Percentiles rank a stretch among this genome's conserved stretches.
These are phyloP conservation scores for Paulownia fortunei DNA, from an alignment of 257 asterid species.

Conservation along the genomic window DNA sequence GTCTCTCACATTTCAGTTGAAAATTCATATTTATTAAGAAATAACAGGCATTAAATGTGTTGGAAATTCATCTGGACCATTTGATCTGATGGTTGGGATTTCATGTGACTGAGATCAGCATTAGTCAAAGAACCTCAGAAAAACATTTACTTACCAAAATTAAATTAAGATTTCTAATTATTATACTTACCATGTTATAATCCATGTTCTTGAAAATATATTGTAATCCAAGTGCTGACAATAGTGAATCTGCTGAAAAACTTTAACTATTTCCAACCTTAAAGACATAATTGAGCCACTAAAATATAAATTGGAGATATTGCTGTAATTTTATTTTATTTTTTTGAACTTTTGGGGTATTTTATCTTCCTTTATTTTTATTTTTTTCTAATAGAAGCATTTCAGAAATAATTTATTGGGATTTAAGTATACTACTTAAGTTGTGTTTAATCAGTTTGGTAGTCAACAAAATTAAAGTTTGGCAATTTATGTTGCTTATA, in stretches of 20 bases:
- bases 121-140: neutral
- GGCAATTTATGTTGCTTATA: conserved; percentile 15
- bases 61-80: conserved; percentile 32
- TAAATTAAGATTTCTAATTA: neutral
- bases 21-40: conserved; percentile 37
- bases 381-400: neutral
- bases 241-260: neutral
- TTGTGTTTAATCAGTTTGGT: neutral
- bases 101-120: neutral
- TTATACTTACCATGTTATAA: neutral
- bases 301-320: neutral
- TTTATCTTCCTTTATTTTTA: neutral
- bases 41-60: conserved; percentile 38
- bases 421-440: neutral
- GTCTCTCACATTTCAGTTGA: conserved; percentile 35
- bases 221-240: neutral
- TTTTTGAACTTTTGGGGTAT: neutral
- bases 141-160: neutral
- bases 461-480: conserved; percentile 10
- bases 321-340: neutral
- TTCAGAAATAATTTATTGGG: neutral
- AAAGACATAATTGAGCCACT: neutral
- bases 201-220: neutral
- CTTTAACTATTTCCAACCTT: neutral
- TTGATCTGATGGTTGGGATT: conserved; percentile 37